phyloP scores from a whole-genome alignment of 257 asterid genomes.

The Penstemon eatonii region DNA sequence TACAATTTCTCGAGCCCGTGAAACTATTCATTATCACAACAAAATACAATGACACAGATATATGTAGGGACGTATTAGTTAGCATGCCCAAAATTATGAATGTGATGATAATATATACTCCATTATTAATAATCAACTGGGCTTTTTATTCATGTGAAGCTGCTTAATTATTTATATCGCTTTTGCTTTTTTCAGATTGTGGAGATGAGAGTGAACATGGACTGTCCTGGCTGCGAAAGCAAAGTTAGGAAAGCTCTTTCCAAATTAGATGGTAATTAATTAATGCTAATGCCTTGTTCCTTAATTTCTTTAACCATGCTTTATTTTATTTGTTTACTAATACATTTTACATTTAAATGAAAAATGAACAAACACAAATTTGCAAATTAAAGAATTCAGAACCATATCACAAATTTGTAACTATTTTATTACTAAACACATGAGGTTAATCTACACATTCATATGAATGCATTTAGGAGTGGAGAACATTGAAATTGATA shows the following conservation, averaged over 20 bases:
- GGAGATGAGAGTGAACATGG: conserved; percentile 86
- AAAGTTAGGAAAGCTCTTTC: conserved; percentile 60
- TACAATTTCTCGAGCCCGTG: background rate
- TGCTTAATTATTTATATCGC: background rate
- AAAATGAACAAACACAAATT: background rate
- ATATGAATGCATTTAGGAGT: conserved; percentile 41
- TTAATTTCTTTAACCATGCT: background rate
- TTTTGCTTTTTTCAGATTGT: conserved; percentile 54
- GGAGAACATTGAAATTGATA: conserved; percentile 57
- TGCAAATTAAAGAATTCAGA: background rate
- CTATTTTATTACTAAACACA: background rate
- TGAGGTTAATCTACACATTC: no score
- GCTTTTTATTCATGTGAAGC: background rate
- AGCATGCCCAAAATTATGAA: conserved; percentile 9
- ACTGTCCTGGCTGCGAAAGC: conserved; percentile 74
- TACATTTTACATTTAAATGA: no score
- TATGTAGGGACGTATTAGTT: conserved; percentile 16
- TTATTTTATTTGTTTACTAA: background rate
- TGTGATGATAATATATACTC: background rate
- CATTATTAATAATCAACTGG: background rate
- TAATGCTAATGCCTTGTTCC: background rate
- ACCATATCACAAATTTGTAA: background rate
- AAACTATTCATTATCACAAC: conserved; percentile 10
- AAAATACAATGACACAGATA: background rate
- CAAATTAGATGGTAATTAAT: conserved; percentile 51